Evolutionary conservation across 805 yeast species (phyloP), one percentile per base, ranked within the genome.

Genomic region (Candida wancherniae): DNA sequence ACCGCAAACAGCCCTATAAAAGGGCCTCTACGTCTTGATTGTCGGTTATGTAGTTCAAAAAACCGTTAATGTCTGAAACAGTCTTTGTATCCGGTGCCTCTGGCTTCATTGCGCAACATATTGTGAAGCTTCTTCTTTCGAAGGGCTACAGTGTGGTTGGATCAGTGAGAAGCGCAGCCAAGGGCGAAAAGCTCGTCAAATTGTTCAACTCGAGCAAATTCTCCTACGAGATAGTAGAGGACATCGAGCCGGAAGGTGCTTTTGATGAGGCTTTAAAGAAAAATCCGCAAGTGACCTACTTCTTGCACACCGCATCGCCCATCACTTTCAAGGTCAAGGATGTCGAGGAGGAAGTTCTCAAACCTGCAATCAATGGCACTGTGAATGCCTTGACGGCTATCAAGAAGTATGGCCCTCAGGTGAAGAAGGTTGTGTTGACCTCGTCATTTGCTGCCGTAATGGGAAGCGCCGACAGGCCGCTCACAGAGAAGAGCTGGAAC

Each of bases 41-140:
- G n/a, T n/a, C n/a, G n/a, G n/a, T n/a, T n/a, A n/a, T n/a, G n/a
- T n/a, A n/a, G n/a, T n/a, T n/a, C n/a, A n/a, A n/a, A n/a, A n/a
- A n/a, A n/a, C n/a, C n/a, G n/a, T n/a, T n/a, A n/a, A 26, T 26
- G 29, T 9, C 29, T 22, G 19, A 22, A 8, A 6, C 29, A 22
- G 48, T 71, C 10, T 51, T 71, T n/a, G 53, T 71, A 16, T 60
- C 73, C 3, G 76, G 76, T 9, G 72, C 71, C 9, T 63, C 73
- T 9, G 75, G 77, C n/a, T 71, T 57, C 42, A 61, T 71, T 32
- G 75, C 75, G 8, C 59, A 63, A 24, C 74, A 71, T 40, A 53
- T 67, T 26, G 45, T 63, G 22, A 49, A 59, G 27, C 47, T 42
- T 14, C 55, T 72, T 22, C 40, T 72, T 14, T 44, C 50, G 4